Percentiles rank a stretch among this genome's conserved stretches.
phyloP scores from a whole-genome alignment of 225 moss, liverwort and hornwort genomes.

The Antitrichia curtipendula region DNA sequence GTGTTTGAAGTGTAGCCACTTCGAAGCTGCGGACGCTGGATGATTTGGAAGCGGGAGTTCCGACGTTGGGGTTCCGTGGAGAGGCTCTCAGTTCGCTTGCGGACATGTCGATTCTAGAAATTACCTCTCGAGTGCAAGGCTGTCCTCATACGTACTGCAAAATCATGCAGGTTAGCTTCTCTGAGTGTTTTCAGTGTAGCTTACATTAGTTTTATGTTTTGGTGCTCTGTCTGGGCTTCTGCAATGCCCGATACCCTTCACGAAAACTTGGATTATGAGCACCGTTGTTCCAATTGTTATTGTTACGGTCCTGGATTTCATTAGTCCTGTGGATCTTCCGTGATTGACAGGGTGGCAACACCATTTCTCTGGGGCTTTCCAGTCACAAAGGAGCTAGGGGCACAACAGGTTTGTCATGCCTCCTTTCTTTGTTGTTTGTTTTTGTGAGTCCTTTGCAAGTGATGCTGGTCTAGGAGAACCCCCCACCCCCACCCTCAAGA shows the following conservation, averaged over 20 bases:
- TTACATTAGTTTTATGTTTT: background rate
- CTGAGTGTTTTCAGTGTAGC: background rate
- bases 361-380: conserved; percentile 64
- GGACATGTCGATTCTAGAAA: conserved; percentile 70
- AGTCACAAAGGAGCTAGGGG: conserved; percentile 55
- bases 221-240: background rate
- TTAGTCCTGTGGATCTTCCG: background rate
- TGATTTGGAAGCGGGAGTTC: conserved; percentile 69
- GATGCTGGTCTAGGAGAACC: background rate
- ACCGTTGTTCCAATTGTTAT: background rate
- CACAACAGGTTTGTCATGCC: conserved; percentile 50
- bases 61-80: conserved; percentile 86
- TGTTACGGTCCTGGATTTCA: background rate
- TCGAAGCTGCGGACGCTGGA: conserved; percentile 71
- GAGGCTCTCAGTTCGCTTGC: conserved; percentile 94
- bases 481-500: background rate
- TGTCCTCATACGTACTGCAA: conserved; percentile 79
- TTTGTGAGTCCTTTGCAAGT: background rate
- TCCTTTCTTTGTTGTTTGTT: background rate
- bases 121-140: conserved; percentile 83
- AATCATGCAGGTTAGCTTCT: conserved; percentile 59
- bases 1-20: conserved; percentile 49
- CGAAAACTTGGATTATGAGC: background rate
- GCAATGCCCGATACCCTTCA: background rate
- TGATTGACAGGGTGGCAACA: conserved; percentile 38